Conservation (phyloP, 768 basidiomycete species). For the Leucosporidium creatinivorum region DNA sequence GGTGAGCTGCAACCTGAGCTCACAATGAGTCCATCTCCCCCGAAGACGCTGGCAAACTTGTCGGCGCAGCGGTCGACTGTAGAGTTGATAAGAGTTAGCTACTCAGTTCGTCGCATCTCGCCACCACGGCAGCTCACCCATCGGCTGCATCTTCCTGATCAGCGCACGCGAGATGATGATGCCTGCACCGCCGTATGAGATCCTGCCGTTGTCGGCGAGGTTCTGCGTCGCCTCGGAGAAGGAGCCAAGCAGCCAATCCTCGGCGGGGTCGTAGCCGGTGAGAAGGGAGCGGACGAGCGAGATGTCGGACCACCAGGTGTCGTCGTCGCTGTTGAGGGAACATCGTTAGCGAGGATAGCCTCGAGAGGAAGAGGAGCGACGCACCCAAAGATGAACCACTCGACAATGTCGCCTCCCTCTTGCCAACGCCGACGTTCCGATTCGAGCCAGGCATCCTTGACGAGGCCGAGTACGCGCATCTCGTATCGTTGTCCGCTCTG, state of each 20-base stretch:
- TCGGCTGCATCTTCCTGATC: slow-evolving; percentile 25
- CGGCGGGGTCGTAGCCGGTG: slow-evolving; percentile 4
- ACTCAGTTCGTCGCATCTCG: background rate
- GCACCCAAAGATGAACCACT: slow-evolving; percentile 27
- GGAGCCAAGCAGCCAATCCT: slow-evolving; percentile 18
- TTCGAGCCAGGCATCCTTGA: background rate
- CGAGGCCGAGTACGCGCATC: slow-evolving; percentile 4
- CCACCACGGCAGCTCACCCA: background rate
- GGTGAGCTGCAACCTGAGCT: no score
- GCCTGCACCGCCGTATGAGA: slow-evolving; percentile 25
- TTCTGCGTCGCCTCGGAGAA: slow-evolving; percentile 18
- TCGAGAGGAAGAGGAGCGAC: background rate
- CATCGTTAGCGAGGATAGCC: no score
- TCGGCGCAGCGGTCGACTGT: slow-evolving; percentile 15
- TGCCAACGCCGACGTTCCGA: slow-evolving; percentile 14
- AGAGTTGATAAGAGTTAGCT: background rate
- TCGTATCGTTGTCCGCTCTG: slow-evolving; percentile 19
- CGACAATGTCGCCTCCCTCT: slow-evolving; percentile 7
- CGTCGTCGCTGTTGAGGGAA: slow-evolving; percentile 27
- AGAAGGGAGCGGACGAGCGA: background rate
- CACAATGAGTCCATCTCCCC: slow-evolving; percentile 22
- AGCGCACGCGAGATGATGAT: slow-evolving; percentile 15
- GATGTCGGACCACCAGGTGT: slow-evolving; percentile 23
- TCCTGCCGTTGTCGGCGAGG: slow-evolving; percentile 18
- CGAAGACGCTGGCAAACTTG: slow-evolving; percentile 10